Evolutionary conservation across 1,284 basidiomycete species (phyloP), one percentile per base, ranked within the genome.

Genomic region (Neolentinus lepideus): DNA sequence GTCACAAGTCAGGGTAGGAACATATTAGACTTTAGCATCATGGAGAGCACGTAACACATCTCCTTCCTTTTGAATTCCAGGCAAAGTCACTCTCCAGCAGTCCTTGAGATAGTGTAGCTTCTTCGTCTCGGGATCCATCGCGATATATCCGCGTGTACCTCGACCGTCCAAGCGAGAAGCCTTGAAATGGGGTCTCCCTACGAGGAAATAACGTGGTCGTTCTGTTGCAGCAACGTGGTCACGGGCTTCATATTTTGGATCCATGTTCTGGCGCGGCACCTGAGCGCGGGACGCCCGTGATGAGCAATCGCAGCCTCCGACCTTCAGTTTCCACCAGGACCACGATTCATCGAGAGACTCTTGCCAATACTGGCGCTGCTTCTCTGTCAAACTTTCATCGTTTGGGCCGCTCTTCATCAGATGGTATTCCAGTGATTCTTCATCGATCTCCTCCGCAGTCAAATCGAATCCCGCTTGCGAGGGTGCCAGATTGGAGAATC

Each of bases 91-190:
- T 3, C 60, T 54, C 66, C 66, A 67, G 10, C 54, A 60, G 51
- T 65, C 65, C 54, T 66, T 66, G 22, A 66, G 52, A 21, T 58
- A 60, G 3, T 64, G 58, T 0, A 61, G n/a, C 2, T 36, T n/a
- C 0, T 46, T 2, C 2, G 1, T 27, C 19, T 33, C 16, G 6
- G 45, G 22, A n/a, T 63, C 58, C 31, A 48, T 59, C 2, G 59
- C 59, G 6, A 51, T 21, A 52, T 53, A 58, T n/a, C 51, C 38
- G 16, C 27, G 14, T 48, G 51, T 52, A 31, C 27, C 26, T 45
- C 61, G 25, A 47, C 35, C 22, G 22, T 46, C 24, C 10, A 55
- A 35, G 1, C 51, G 10, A 1, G 24, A 0, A 19, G 35, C 3
- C 27, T 1, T 24, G 38, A 50, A 22, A 14, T 46, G 2, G 52